phyloP scores from a whole-genome alignment of 805 yeast species.

The Teunomyces aglyptinius region DNA sequence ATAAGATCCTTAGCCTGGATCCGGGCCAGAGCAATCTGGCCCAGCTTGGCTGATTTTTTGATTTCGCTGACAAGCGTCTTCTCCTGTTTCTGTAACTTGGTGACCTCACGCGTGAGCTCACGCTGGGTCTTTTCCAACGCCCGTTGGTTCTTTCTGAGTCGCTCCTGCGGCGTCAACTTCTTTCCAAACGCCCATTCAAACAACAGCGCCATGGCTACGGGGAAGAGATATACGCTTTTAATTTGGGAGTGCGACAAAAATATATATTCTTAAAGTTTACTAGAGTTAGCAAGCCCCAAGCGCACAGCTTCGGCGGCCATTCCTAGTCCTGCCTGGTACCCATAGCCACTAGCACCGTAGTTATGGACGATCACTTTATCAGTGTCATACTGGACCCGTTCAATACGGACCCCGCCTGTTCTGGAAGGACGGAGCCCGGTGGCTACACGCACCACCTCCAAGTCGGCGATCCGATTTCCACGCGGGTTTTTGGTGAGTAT shows the following conservation, averaged over 20 bases:
- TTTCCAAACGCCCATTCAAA: slow-evolving; percentile 97
- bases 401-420: slow-evolving; percentile 73
- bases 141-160: slow-evolving; percentile 91
- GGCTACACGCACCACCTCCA: slow-evolving; percentile 59
- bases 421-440: slow-evolving; percentile 79
- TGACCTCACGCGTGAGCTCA: slow-evolving; percentile 84
- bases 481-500: slow-evolving; percentile 37
- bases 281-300: slow-evolving; percentile 2
- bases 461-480: slow-evolving; percentile 33
- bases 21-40: slow-evolving; percentile 85
- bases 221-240: not conserved
- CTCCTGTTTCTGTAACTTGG: slow-evolving; percentile 86
- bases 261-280: slow-evolving; percentile 3
- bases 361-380: slow-evolving; percentile 53
- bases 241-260: not conserved
- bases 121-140: slow-evolving; percentile 93
- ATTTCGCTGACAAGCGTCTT: slow-evolving; percentile 83
- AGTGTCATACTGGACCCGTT: slow-evolving; percentile 41
- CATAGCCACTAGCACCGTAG: slow-evolving; percentile 69
- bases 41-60: slow-evolving; percentile 86
- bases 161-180: slow-evolving; percentile 90
- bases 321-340: slow-evolving; percentile 65
- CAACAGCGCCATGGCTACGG: slow-evolving; percentile 8
- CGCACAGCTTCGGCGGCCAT: slow-evolving; percentile 52
- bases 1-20: slow-evolving; percentile 95